Conservation (phyloP, 2,329 filamentous ascomycete species). For the Dactylellina parvicollis region DNA sequence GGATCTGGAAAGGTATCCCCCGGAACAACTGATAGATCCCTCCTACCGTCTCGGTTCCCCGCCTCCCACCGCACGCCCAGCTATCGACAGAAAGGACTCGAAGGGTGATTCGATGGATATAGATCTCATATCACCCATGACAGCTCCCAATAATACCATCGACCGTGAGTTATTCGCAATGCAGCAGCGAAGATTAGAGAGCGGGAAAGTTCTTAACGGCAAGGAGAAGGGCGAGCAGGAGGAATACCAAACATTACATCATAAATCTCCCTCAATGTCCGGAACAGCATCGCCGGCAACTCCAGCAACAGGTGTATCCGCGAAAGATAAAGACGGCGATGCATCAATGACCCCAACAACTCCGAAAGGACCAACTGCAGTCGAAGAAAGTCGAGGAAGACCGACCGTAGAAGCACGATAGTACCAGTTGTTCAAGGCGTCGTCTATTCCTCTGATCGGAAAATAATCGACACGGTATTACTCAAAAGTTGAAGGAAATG, state of each 20-base stretch:
- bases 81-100: conserved; percentile 33
- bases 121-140: conserved; percentile 28
- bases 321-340: conserved; percentile 43
- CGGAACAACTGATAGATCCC: conserved; percentile 44
- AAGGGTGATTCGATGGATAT: conserved; percentile 51
- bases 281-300: conserved; percentile 42
- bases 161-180: conserved; percentile 47
- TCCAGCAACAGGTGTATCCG: background rate
- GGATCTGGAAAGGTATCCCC: conserved; percentile 65
- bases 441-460: background rate
- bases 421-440: conserved; percentile 12
- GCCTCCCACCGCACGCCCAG: conserved; percentile 27
- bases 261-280: conserved; percentile 52
- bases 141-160: conserved; percentile 18
- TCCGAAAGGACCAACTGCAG: conserved; percentile 14
- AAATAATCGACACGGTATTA: background rate
- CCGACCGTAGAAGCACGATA: conserved; percentile 49
- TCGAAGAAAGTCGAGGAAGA: conserved; percentile 42
- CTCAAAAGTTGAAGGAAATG: background rate
- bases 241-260: conserved; percentile 53
- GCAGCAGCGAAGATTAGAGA: conserved; percentile 51
- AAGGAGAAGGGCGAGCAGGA: conserved; percentile 51
- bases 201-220: conserved; percentile 48
- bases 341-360: conserved; percentile 42
- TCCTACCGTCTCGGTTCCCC: conserved; percentile 49